These are phyloP conservation scores for Sugiyamaella sp. DNA, from an alignment of 1,139 yeast genomes.

Conservation along the genomic window DNA sequence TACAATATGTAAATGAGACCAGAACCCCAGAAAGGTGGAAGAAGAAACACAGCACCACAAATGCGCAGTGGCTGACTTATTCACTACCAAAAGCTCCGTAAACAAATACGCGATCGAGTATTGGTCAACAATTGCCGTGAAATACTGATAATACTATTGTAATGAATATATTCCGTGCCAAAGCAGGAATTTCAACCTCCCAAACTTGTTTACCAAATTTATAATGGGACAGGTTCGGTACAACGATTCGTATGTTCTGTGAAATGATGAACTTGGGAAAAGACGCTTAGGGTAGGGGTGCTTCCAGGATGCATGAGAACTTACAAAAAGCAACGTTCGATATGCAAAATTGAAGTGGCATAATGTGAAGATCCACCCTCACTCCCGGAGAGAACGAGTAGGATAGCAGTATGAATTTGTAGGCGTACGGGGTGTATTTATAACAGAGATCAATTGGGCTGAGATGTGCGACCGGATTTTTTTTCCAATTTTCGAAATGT, in stretches of 20 bases:
- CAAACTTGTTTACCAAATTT: neutral
- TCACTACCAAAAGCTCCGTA: neutral
- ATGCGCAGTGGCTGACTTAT: too few relatives aligned
- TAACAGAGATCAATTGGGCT: too few relatives aligned
- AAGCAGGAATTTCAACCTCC: neutral
- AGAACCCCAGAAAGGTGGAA: too few relatives aligned
- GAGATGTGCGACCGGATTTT: too few relatives aligned
- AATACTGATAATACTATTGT: neutral
- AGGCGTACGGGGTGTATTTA: neutral
- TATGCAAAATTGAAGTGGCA: constrained; percentile 17
- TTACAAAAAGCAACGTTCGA: constrained; percentile 12
- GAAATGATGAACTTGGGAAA: constrained; percentile 16
- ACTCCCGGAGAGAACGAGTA: neutral
- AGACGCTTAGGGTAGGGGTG: constrained; percentile 10
- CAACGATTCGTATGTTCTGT: constrained; percentile 5
- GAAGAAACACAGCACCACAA: too few relatives aligned
- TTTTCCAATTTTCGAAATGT: neutral
- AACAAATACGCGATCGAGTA: neutral
- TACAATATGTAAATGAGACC: too few relatives aligned
- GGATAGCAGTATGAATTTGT: neutral
- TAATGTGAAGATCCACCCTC: constrained; percentile 10
- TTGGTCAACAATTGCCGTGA: neutral
- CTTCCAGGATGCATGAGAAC: constrained; percentile 12
- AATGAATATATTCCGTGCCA: neutral
- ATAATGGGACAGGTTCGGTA: neutral